Evolutionary conservation across 352 stramenopile species (phyloP), one percentile per base, ranked within the genome.

Genomic region (Aphanomyces cochlioides): DNA sequence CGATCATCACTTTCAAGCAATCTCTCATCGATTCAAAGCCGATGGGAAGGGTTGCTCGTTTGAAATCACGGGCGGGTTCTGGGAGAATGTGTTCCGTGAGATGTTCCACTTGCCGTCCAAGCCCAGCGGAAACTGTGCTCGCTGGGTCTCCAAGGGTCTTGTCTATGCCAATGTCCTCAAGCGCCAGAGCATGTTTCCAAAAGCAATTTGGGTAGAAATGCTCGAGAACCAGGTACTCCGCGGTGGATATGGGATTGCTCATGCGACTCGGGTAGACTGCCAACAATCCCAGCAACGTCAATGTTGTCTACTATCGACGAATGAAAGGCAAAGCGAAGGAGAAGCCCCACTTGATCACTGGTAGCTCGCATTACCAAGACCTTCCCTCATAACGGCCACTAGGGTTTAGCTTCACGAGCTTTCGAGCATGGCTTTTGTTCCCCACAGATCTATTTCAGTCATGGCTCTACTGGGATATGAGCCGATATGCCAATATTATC

Each of bases 1-100:
- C 45, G 53, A 73, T 17, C 60, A 73, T 19, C 67, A 73, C 28
- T 73, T 73, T 15, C 60, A 68, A 39, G 56, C 67, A 8, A 68
- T 57, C 5, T 67, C 67, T 8, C 56, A 73, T 39, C 45, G 67
- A 4, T 73, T 73, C 45, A 57, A 37, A 8, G 67, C 67, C 37
- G 67, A 73, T 58, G 67, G 67, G 5, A 73, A 69, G 19, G 67
- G 67, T 12, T 60, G 66, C 56, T 68, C 47, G 38, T 73, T 72
- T 72, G 58, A 67, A n/a, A 72, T 72, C 57, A 72, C 66, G 43
- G 66, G 66, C 45, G 66, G 66, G 17, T 72, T 72, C 41, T 72
- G 66, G 66, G 48, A 72, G 17, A 72, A 72, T 54, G 8, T 67
- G 12, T 56, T 72, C 48, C 53, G 66, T n/a, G 54, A 66, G 41